Base-by-base conservation (phyloP, 108 stramenopile genomes). In the Cyclotella distinguenda region DNA sequence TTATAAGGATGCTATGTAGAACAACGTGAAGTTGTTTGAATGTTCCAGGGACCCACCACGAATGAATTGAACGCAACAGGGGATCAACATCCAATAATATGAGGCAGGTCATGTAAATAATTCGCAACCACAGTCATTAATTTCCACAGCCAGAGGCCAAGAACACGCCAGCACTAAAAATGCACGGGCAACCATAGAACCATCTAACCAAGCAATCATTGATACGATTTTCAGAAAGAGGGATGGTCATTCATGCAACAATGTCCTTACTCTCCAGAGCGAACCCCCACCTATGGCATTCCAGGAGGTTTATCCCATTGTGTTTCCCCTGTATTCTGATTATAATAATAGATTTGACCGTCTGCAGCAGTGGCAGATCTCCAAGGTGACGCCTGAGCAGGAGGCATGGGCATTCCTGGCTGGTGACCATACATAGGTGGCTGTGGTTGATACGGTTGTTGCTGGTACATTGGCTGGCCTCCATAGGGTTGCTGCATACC, bases 271-370 rank as follows among this genome's bases (percentile, higher is more conserved):
- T 49, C 48, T 25, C 32, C 48, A 21, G 21, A 16, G 2, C 10
- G 12, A 22, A 8, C 23, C 3, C 46, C 15, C 33, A 42, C 19
- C 77, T 80, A 88, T 54, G 84, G 86, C 85, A 93, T 89, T 12
- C 86, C 91, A 23, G 83, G 55, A 10, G 91, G 91, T 59, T 87
- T 92, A 18, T 94, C 88, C 95, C 95, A 96, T 32, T 83, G 82
- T 1, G 93, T 94, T 71, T 88, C 88, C 5, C 86, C 80, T 2
- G 91, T 89, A 46, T 78, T 66, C 57, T 88, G 84, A 63, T 96
- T 94, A 84, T 93, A 96, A 47, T 94, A 96, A 67, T 96, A 96
- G 30, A 86, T 55, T 70, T 94, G 90, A 21, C 93, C 93, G 69
- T 91, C 87, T 18, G 82, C 77, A 11, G 86, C 65, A 15, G 84